Evolutionary conservation across 2,329 filamentous ascomycete species (phyloP).

Genomic region (Akanthomyces uredinophilus): DNA sequence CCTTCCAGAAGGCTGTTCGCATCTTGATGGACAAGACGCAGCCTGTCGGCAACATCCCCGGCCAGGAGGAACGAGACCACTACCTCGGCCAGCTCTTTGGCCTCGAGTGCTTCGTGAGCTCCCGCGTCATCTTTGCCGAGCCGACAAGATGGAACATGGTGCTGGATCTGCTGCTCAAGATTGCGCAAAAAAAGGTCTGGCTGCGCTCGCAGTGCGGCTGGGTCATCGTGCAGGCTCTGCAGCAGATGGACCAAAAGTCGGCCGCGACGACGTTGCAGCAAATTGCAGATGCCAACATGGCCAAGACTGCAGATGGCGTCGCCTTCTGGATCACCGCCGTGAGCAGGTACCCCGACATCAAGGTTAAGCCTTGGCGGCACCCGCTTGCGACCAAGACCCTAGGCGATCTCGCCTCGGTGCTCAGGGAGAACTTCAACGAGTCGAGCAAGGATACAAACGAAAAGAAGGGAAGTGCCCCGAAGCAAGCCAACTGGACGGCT

Average conservation of each 20-base stretch:
- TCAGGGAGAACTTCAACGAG: constrained; percentile 67
- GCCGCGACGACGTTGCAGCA: constrained; percentile 58
- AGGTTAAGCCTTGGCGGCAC: constrained; percentile 69
- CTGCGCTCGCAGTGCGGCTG: constrained; percentile 82
- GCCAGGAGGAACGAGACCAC: constrained; percentile 80
- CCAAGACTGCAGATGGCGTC: constrained; percentile 80
- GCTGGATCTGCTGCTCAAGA: constrained; percentile 66
- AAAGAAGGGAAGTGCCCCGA: constrained; percentile 37
- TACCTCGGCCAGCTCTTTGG: constrained; percentile 84
- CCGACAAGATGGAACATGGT: constrained; percentile 59
- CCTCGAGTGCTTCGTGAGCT: constrained; percentile 78
- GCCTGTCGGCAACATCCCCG: constrained; percentile 47
- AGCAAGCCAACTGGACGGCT: constrained; percentile 70
- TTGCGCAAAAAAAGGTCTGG: constrained; percentile 82
- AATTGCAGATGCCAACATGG: constrained; percentile 59
- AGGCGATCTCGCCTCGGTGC: constrained; percentile 63
- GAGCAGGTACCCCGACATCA: constrained; percentile 57
- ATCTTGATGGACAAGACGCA: constrained; percentile 53
- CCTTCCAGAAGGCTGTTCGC: constrained; percentile 50
- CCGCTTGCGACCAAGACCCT: constrained; percentile 68
- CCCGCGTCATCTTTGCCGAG: constrained; percentile 62
- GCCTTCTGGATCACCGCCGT: constrained; percentile 77
- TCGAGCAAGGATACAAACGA: constrained; percentile 40
- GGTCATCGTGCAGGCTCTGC: constrained; percentile 69
- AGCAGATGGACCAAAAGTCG: constrained; percentile 54